Evolutionary conservation across 164 flowering plant genomes (phyloP).

Genomic region (Liriodendron chinense): DNA sequence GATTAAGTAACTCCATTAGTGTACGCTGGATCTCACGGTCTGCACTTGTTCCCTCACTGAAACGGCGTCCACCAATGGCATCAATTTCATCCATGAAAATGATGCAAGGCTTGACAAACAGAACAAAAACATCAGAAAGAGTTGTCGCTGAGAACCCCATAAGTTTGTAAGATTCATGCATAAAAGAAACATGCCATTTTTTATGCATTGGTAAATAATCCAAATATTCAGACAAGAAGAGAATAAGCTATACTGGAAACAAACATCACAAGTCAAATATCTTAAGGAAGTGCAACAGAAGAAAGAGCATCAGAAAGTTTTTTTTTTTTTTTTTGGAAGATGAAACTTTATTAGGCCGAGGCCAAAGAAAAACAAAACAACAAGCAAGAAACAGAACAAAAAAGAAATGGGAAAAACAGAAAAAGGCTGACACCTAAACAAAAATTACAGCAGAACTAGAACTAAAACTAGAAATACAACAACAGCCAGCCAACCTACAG

Average conservation of each 20-base stretch:
- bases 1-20: slow-evolving; percentile 90
- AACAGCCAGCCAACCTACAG: too few relatives aligned
- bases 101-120: slow-evolving; percentile 75
- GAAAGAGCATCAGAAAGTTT: too few relatives aligned
- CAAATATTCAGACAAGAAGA: background rate
- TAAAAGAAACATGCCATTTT: background rate
- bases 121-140: slow-evolving; percentile 6
- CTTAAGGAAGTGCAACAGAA: background rate
- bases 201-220: background rate
- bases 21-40: slow-evolving; percentile 97
- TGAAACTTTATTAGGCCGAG: too few relatives aligned
- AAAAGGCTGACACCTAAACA: too few relatives aligned
- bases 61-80: slow-evolving; percentile 96
- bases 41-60: slow-evolving; percentile 91
- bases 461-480: too few relatives aligned
- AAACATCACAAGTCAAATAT: background rate
- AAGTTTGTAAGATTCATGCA: background rate
- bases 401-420: too few relatives aligned
- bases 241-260: background rate
- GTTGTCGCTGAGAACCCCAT: background rate
- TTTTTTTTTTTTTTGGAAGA: too few relatives aligned
- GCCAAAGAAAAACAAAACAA: too few relatives aligned
- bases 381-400: too few relatives aligned
- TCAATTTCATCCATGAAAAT: slow-evolving; percentile 99
- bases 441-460: too few relatives aligned